These are phyloP conservation scores for Schizophyllum amplum DNA, from an alignment of 1,284 basidiomycete species.

Conservation along the genomic window DNA sequence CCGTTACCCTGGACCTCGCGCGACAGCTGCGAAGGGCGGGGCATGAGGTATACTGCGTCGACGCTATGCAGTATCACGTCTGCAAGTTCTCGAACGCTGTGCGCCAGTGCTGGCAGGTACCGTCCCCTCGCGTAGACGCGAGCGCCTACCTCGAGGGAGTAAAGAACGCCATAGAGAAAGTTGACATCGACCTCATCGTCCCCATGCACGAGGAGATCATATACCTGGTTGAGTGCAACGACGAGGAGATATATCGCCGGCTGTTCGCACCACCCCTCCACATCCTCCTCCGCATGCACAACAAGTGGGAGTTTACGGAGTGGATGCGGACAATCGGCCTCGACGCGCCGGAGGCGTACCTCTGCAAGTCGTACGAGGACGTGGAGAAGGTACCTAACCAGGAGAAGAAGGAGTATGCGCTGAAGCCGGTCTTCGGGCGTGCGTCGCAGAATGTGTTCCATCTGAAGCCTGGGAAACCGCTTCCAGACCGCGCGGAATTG, in stretches of 20 bases:
- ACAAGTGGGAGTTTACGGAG: constrained; percentile 15
- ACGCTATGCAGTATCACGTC: constrained; percentile 16
- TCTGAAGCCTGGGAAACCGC: constrained; percentile 8
- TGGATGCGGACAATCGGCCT: constrained; percentile 8
- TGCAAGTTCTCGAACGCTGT: constrained; percentile 16
- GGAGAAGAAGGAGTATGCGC: constrained; percentile 11
- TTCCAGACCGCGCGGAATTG: constrained; percentile 7
- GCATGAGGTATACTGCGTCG: not conserved
- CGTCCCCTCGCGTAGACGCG: constrained; percentile 11
- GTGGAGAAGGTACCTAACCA: constrained; percentile 6
- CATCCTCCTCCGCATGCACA: constrained; percentile 13
- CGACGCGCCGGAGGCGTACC: constrained; percentile 8
- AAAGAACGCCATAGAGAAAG: constrained; percentile 5
- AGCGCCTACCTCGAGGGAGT: constrained; percentile 10
- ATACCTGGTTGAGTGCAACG: constrained; percentile 11
- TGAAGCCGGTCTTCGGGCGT: constrained; percentile 15
- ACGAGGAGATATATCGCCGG: constrained; percentile 9
- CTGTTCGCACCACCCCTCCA: constrained; percentile 13
- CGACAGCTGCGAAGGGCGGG: not conserved
- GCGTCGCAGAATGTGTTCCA: constrained; percentile 14
- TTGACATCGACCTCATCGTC: constrained; percentile 13
- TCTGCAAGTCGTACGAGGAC: constrained; percentile 13
- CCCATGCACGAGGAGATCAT: constrained; percentile 17
- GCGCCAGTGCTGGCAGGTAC: constrained; percentile 11
- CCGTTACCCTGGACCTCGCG: not conserved